phyloP scores from a whole-genome alignment of 352 stramenopile species.

The Globisporangium alternatum region DNA sequence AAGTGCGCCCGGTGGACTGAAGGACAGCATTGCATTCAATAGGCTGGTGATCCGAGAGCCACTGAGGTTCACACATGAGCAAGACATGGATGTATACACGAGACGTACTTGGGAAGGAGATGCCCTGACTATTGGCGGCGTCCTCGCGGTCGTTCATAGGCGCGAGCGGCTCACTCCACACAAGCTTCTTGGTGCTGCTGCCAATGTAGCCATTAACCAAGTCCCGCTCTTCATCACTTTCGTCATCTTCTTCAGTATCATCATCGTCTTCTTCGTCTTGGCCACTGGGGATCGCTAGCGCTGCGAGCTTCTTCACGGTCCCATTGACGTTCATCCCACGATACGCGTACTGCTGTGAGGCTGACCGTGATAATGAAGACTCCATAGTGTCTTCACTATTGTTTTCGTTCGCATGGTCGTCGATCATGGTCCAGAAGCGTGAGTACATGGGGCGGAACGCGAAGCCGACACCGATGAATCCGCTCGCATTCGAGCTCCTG shows the following conservation, averaged over 20 bases:
- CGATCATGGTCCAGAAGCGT: slow-evolving; percentile 38
- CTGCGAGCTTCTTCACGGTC: slow-evolving; percentile 16
- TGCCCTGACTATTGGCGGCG: slow-evolving; percentile 31
- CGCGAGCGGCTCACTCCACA: slow-evolving; percentile 55
- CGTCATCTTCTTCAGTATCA: not conserved
- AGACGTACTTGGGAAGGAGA: slow-evolving; percentile 51
- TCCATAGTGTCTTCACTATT: too few relatives aligned
- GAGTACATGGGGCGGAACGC: slow-evolving; percentile 30
- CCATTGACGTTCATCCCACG: slow-evolving; percentile 16
- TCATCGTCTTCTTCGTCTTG: not conserved
- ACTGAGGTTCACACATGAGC: too few relatives aligned
- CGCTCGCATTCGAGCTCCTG: slow-evolving; percentile 35
- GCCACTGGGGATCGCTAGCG: slow-evolving; percentile 6
- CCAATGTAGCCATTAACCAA: slow-evolving; percentile 13
- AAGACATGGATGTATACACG: too few relatives aligned
- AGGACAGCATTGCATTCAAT: not conserved
- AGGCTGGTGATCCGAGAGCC: not conserved
- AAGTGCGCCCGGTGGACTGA: slow-evolving; percentile 49
- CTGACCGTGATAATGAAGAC: not conserved
- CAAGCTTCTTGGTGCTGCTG: not conserved
- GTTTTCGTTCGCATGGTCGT: not conserved
- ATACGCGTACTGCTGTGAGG: slow-evolving; percentile 25
- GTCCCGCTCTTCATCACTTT: not conserved
- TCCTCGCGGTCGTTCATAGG: slow-evolving; percentile 32
- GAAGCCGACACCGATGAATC: slow-evolving; percentile 59